Conservation (phyloP, 2,329 filamentous ascomycete species). For the Cryphonectria japonica region DNA sequence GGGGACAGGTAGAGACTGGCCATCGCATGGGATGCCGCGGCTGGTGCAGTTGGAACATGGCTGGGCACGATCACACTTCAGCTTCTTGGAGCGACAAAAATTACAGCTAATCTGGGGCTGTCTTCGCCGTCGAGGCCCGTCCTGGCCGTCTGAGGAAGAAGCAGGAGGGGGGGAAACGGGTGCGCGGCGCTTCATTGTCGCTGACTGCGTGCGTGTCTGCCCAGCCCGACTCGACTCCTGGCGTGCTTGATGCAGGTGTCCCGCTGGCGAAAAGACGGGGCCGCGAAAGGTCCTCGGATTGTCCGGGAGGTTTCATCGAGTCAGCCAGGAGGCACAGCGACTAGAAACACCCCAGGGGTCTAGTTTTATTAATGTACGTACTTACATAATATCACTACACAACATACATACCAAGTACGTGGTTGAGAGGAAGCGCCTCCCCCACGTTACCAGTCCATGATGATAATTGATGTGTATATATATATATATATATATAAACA, state of each 20-base stretch:
- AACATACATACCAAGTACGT: too few relatives aligned
- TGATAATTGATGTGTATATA: too few relatives aligned
- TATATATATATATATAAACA: too few relatives aligned
- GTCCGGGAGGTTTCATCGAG: background rate
- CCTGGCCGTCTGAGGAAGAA: background rate
- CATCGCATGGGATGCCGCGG: slow-evolving; percentile 35
- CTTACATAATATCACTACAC: background rate
- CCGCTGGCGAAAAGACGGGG: background rate
- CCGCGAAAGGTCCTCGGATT: slow-evolving; percentile 7
- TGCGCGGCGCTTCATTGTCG: slow-evolving; percentile 22
- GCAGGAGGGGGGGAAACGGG: background rate
- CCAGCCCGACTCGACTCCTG: background rate
- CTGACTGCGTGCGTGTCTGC: background rate
- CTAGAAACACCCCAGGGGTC: background rate
- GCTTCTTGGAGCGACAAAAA: slow-evolving; percentile 39
- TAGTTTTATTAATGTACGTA: too few relatives aligned
- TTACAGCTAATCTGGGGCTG: slow-evolving; percentile 40
- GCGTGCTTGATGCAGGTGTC: background rate
- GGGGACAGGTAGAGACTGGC: slow-evolving; percentile 19
- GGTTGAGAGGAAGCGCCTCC: too few relatives aligned
- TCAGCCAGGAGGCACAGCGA: background rate
- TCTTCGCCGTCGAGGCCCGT: slow-evolving; percentile 25
- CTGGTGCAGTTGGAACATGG: slow-evolving; percentile 38
- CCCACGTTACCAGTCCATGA: too few relatives aligned
- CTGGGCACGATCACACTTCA: slow-evolving; percentile 38